Evolutionary conservation across 163 green algal species (phyloP), one percentile per base, ranked within the genome.

Genomic region (Scenedesmus sp.): DNA sequence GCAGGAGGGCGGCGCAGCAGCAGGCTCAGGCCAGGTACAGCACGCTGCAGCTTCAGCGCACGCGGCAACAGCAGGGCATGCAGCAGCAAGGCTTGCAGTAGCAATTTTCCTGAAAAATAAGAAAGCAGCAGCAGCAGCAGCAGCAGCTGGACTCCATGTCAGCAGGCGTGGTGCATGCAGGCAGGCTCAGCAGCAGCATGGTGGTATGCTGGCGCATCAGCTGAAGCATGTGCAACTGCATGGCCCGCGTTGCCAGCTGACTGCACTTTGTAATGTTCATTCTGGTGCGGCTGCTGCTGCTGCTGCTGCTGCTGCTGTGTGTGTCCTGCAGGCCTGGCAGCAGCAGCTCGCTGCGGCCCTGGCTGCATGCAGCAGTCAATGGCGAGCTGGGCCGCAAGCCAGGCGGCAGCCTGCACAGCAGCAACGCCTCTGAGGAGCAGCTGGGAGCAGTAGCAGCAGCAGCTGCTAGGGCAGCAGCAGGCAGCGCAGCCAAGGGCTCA

Each of bases 311-410:
- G 8, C 34, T 60, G 9, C n/a, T 84, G 4, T 56, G 76, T 84
- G 67, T 46, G 18, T 20, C 52, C 5, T 90, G 85, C 67, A 85
- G 86, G 54, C 79, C 70, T 6, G 26, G 23, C 23, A n/a, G 34
- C 87, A 86, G 73, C 73, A 64, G n/a, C 73, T 74, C 73, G 0
- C 23, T 8, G 7, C 20, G 87, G 3, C 56, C 87, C 0, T 86
- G 73, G 87, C 87, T 62, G 15, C 87, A 91, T 26, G 87, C 87
- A 86, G 87, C 87, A 76, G 74, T 77, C 1, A 91, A 91, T 23
- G 87, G 87, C 18, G 74, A 86, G 12, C 15, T 59, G 9, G 59
- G 18, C 3, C 56, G 55, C 84, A 89, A 59, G 26, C 20, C 86
- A 79, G 86, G 67, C 18, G 67, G 86, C 87, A 77, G 87, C 59